phyloP scores from a whole-genome alignment of 805 yeast species.

The Cyberlindnera galapagoensis region DNA sequence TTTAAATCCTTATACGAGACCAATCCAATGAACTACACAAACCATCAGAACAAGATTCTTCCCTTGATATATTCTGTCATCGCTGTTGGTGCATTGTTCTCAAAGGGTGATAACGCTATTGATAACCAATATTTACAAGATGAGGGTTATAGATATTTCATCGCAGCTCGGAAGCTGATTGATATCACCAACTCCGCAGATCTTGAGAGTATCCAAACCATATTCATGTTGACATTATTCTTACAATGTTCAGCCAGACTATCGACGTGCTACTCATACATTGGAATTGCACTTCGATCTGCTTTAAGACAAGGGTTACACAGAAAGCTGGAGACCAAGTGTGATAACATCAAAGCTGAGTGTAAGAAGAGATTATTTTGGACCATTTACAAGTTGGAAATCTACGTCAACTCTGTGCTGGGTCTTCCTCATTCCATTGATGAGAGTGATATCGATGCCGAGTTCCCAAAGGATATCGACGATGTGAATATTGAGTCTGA shows the following conservation, averaged over 20 bases:
- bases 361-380: conserved; percentile 81
- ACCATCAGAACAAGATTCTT: conserved; percentile 70
- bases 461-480: conserved; percentile 75
- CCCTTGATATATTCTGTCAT: conserved; percentile 80
- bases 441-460: conserved; percentile 84
- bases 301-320: conserved; percentile 85
- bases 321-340: conserved; percentile 41
- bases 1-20: conserved; percentile 71
- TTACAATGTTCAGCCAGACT: conserved; percentile 85
- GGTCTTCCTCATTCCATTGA: conserved; percentile 75
- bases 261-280: conserved; percentile 85
- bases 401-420: conserved; percentile 81
- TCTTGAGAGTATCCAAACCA: conserved; percentile 75
- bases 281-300: conserved; percentile 82
- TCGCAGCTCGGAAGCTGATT: conserved; percentile 77
- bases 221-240: conserved; percentile 79
- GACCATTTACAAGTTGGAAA: conserved; percentile 87
- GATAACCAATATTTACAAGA: conserved; percentile 32
- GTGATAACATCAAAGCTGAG: conserved; percentile 70
- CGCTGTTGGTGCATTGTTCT: conserved; percentile 81
- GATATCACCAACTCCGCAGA: conserved; percentile 86
- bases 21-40: conserved; percentile 69
- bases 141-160: conserved; percentile 79
- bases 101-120: conserved; percentile 30
- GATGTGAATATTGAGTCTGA: conserved; percentile 59